phyloP scores from a whole-genome alignment of 768 basidiomycete genomes.

The Hypholoma fasciculare region DNA sequence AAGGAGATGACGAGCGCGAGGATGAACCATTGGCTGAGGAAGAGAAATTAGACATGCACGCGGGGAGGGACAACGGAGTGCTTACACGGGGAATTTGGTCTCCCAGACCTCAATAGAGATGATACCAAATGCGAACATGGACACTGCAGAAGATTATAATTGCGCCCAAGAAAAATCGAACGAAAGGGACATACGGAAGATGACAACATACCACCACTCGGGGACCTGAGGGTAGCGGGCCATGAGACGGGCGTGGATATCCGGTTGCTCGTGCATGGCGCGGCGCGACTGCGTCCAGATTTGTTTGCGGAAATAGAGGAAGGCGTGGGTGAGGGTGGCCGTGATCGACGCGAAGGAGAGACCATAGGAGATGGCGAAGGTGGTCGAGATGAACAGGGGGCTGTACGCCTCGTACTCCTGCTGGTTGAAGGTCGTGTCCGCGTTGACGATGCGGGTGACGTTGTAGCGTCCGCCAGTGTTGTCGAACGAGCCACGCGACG shows the following conservation, averaged over 20 bases:
- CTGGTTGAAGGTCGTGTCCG: conserved; percentile 55
- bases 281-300: conserved; percentile 72
- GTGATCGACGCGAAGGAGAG: conserved; percentile 84
- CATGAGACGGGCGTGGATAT: conserved; percentile 87
- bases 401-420: conserved; percentile 56
- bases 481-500: conserved; percentile 65
- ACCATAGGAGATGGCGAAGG: conserved; percentile 79
- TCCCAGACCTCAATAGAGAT: conserved; percentile 75
- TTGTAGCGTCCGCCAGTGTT: conserved; percentile 61
- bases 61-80: conserved; percentile 21
- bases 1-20: conserved; percentile 65
- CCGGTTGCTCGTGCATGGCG: conserved; percentile 76
- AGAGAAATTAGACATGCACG: not conserved
- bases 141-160: conserved; percentile 27
- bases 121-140: conserved; percentile 69
- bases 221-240: conserved; percentile 71
- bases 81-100: conserved; percentile 71
- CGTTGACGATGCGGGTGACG: conserved; percentile 53
- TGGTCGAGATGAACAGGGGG: conserved; percentile 65
- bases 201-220: conserved; percentile 79
- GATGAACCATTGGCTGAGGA: conserved; percentile 50
- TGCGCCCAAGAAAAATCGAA: conserved; percentile 14
- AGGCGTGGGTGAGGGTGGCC: conserved; percentile 68
- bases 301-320: conserved; percentile 76
- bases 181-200: conserved; percentile 51